phyloP scores from a whole-genome alignment of 306 rosid species.

The Lagenaria siceraria region DNA sequence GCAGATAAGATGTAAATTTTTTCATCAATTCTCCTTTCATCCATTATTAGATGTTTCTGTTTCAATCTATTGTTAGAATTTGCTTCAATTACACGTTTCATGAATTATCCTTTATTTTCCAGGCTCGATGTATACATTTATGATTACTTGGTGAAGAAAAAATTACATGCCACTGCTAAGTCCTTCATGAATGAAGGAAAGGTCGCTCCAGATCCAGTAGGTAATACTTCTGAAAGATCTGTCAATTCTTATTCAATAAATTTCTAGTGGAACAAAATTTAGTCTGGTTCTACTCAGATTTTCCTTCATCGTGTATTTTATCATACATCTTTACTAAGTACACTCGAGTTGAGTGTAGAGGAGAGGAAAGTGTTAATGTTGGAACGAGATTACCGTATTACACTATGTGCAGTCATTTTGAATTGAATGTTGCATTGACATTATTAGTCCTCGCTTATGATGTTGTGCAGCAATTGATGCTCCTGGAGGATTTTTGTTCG shows the following conservation, averaged over 20 bases:
- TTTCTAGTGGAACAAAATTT: not conserved
- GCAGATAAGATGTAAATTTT: conserved; percentile 80
- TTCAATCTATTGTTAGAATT: not conserved
- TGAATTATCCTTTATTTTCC: not conserved
- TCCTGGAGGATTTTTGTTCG: conserved; percentile 89
- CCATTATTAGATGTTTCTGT: not conserved
- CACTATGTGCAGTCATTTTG: not conserved
- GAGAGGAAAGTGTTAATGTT: not conserved
- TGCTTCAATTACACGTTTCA: not conserved
- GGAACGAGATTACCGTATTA: not conserved
- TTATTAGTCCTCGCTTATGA: conserved; percentile 2
- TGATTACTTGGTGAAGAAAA: conserved; percentile 88
- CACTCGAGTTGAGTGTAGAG: not conserved
- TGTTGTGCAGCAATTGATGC: conserved; percentile 89
- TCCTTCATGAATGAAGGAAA: conserved; percentile 94
- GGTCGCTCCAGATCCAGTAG: conserved; percentile 91
- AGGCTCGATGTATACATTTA: conserved; percentile 97
- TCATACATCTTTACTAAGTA: not conserved
- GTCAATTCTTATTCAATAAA: not conserved
- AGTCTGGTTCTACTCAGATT: not conserved
- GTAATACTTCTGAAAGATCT: conserved; percentile 27
- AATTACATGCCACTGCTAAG: conserved; percentile 80
- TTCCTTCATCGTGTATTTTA: not conserved
- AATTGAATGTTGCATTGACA: not conserved
- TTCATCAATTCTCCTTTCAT: not conserved